Conservation (phyloP, 108 stramenopile species). For the Fragilaria radians region DNA sequence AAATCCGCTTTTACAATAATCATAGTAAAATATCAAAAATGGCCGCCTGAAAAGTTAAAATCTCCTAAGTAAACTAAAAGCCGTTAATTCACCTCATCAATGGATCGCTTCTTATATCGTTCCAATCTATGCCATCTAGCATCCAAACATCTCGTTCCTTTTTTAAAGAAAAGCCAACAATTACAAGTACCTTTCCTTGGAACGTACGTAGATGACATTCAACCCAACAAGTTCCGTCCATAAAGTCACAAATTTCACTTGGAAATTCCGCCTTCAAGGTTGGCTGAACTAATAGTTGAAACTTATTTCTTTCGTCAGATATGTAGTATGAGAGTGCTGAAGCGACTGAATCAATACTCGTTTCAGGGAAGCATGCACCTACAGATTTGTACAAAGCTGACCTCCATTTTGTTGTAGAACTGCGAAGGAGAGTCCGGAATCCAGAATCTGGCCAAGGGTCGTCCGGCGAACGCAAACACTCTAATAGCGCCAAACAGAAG, state of each 20-base stretch:
- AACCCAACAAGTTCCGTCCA: conserved; percentile 60
- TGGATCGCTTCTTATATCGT: conserved; percentile 49
- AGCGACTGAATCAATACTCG: conserved; percentile 11
- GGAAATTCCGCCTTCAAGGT: conserved; percentile 24
- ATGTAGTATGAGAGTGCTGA: conserved; percentile 20
- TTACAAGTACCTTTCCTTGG: conserved; percentile 38
- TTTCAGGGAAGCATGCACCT: conserved; percentile 9
- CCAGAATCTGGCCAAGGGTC: conserved; percentile 25
- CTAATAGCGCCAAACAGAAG: conserved; percentile 8
- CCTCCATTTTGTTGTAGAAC: conserved; percentile 19
- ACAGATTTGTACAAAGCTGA: conserved; percentile 7
- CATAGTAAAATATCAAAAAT: too few relatives aligned
- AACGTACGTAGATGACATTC: conserved; percentile 52
- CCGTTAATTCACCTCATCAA: too few relatives aligned
- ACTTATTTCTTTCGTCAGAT: background rate
- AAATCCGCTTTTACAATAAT: too few relatives aligned
- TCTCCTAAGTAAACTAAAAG: too few relatives aligned
- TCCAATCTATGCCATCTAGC: conserved; percentile 71
- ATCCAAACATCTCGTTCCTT: conserved; percentile 53
- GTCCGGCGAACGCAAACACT: conserved; percentile 7
- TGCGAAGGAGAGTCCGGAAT: conserved; percentile 15
- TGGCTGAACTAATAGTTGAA: background rate
- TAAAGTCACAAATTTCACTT: conserved; percentile 51
- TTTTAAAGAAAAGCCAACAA: conserved; percentile 52
- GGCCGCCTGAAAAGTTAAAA: too few relatives aligned